These are phyloP conservation scores for Geotrichum macrosporum DNA, from an alignment of 1,139 yeast genomes.

Conservation along the genomic window DNA sequence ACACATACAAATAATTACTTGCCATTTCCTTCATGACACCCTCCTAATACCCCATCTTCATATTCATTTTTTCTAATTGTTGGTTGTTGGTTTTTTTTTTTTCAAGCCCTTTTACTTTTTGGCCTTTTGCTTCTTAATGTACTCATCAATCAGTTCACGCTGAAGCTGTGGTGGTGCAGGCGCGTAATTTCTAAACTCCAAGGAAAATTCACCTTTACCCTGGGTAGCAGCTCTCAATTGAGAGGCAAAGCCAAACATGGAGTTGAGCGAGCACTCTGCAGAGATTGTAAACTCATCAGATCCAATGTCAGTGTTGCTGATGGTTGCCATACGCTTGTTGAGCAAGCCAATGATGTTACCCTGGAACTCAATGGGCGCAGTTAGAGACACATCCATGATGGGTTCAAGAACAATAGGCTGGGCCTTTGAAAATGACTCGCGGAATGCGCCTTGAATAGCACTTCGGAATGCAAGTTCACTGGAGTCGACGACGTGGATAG, in stretches of 20 bases:
- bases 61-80: too few relatives aligned
- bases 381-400: conserved; percentile 86
- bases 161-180: conserved; percentile 91
- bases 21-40: too few relatives aligned
- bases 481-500: conserved; percentile 94
- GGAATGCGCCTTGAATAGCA: conserved; percentile 89
- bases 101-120: too few relatives aligned
- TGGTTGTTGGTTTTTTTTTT: too few relatives aligned
- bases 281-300: conserved; percentile 89
- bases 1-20: too few relatives aligned
- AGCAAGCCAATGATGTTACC: conserved; percentile 86
- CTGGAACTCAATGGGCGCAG: conserved; percentile 96
- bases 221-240: conserved; percentile 94
- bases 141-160: conserved; percentile 81
- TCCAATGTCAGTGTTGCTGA: conserved; percentile 89
- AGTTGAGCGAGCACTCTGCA: conserved; percentile 92
- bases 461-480: conserved; percentile 92
- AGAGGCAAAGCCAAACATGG: conserved; percentile 95
- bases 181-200: conserved; percentile 89
- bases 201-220: conserved; percentile 96
- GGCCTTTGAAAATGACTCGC: conserved; percentile 79
- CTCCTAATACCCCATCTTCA: too few relatives aligned
- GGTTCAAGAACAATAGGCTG: conserved; percentile 92
- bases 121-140: conserved; percentile 51
- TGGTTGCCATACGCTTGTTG: conserved; percentile 89